Percentiles rank a stretch among this genome's conserved stretches.
phyloP scores from a whole-genome alignment of 202 grass and related monocot genomes.

The Setaria viridis region DNA sequence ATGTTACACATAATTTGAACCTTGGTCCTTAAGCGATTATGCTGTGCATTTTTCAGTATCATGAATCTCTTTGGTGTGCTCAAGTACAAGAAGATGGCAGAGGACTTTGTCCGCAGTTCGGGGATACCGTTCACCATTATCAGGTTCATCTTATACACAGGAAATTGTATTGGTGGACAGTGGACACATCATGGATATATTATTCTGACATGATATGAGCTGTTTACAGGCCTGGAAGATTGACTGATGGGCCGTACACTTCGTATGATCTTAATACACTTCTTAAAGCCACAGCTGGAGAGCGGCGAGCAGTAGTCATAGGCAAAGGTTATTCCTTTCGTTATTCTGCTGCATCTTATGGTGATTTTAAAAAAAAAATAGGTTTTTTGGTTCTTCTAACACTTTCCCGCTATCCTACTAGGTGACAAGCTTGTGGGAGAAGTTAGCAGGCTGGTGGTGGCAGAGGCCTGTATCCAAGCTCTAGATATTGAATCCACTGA shows the following conservation, averaged over 20 bases:
- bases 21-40: not conserved
- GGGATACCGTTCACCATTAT: conserved; percentile 94
- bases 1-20: conserved; percentile 16
- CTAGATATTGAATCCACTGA: conserved; percentile 82
- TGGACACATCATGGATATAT: conserved; percentile 8
- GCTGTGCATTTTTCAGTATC: conserved; percentile 60
- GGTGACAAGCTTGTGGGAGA: conserved; percentile 96
- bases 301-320: conserved; percentile 83
- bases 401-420: conserved; percentile 24
- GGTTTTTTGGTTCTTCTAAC: not conserved
- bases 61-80: conserved; percentile 99
- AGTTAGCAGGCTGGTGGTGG: conserved; percentile 91
- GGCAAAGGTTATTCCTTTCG: conserved; percentile 73
- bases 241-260: conserved; percentile 98
- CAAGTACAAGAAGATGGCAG: conserved; percentile 97
- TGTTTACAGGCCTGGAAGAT: conserved; percentile 74
- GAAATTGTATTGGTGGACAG: not conserved
- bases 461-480: conserved; percentile 96
- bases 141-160: conserved; percentile 55
- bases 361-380: not conserved
- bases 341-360: not conserved
- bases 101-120: conserved; percentile 75
- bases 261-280: conserved; percentile 98
- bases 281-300: conserved; percentile 92
- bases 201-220: conserved; percentile 10